Evolutionary conservation across 768 basidiomycete species (phyloP).

Genomic region (Lyophyllum semitale): DNA sequence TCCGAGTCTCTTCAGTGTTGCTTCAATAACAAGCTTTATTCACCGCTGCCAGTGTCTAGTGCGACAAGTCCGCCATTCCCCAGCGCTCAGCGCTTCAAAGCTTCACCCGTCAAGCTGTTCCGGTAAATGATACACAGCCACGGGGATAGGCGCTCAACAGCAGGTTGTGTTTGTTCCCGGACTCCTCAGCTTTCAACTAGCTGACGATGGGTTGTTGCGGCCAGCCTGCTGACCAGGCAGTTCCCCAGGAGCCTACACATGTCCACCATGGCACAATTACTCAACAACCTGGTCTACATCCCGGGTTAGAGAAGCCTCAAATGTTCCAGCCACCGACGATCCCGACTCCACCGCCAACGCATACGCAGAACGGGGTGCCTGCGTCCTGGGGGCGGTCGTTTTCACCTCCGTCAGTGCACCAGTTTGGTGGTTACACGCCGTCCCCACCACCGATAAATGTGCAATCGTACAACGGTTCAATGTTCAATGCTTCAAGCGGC

Average conservation of each 20-base stretch:
- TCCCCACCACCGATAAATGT: constrained; percentile 14
- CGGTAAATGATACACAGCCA: constrained; percentile 27
- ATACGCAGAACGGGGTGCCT: constrained; percentile 19
- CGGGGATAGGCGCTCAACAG: constrained; percentile 21
- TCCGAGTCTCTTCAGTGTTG: too few species aligned
- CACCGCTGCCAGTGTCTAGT: too few species aligned
- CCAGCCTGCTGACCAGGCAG: constrained; percentile 34
- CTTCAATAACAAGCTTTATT: too few species aligned
- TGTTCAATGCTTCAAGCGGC: constrained; percentile 22
- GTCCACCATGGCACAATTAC: constrained; percentile 36
- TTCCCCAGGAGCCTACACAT: constrained; percentile 29
- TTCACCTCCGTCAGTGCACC: constrained; percentile 38
- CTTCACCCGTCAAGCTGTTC: too few species aligned
- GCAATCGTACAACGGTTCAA: constrained; percentile 23
- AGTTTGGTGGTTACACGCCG: constrained; percentile 28
- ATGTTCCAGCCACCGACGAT: constrained; percentile 42
- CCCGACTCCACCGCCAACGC: constrained; percentile 29
- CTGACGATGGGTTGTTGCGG: constrained; percentile 71
- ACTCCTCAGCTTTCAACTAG: constrained; percentile 9
- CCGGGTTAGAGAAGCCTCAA: constrained; percentile 43
- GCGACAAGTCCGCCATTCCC: too few species aligned
- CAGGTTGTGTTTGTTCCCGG: too few species aligned
- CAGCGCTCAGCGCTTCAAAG: too few species aligned
- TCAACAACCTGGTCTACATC: constrained; percentile 52
- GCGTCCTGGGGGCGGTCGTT: constrained; percentile 36